Conservation (phyloP, 2,329 filamentous ascomycete genomes). For the Hypoxylon sp. region DNA sequence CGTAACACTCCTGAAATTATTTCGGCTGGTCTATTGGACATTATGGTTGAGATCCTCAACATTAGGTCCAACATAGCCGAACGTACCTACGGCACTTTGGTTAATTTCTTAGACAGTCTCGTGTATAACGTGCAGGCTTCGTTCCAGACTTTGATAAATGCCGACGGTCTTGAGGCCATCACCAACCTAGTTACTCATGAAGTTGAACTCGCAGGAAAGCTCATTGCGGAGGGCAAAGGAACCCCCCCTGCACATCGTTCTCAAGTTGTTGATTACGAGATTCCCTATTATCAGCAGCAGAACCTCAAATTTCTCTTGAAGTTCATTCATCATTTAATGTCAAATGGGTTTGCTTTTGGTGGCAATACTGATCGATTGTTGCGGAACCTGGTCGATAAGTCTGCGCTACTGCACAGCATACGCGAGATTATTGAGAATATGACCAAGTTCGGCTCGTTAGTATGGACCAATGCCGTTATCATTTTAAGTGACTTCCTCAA, state of each 20-base stretch:
- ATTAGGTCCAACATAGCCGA: constrained; percentile 86
- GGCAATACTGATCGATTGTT: constrained; percentile 91
- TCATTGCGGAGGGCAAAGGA: constrained; percentile 77
- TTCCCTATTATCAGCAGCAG: constrained; percentile 94
- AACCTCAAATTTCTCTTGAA: constrained; percentile 95
- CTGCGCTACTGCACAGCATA: constrained; percentile 83
- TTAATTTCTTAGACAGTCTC: constrained; percentile 90
- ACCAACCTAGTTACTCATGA: constrained; percentile 88
- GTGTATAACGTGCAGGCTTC: constrained; percentile 89
- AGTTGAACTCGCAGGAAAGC: constrained; percentile 77
- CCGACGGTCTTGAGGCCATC: constrained; percentile 89
- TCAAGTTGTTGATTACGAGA: constrained; percentile 89
- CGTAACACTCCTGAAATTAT: constrained; percentile 77
- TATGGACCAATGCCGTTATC: constrained; percentile 95
- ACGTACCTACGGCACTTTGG: constrained; percentile 84
- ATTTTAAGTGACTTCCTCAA: constrained; percentile 98
- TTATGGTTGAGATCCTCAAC: constrained; percentile 89
- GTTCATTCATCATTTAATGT: constrained; percentile 97
- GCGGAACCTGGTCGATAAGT: constrained; percentile 94
- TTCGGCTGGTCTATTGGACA: constrained; percentile 88
- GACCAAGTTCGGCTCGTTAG: constrained; percentile 85
- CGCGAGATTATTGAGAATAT: constrained; percentile 86
- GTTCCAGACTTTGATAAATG: constrained; percentile 84
- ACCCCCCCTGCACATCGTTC: constrained; percentile 80
- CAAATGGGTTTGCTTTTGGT: constrained; percentile 75